phyloP scores from a whole-genome alignment of 2,329 filamentous ascomycete genomes.

The Aspergillus sclerotialis region DNA sequence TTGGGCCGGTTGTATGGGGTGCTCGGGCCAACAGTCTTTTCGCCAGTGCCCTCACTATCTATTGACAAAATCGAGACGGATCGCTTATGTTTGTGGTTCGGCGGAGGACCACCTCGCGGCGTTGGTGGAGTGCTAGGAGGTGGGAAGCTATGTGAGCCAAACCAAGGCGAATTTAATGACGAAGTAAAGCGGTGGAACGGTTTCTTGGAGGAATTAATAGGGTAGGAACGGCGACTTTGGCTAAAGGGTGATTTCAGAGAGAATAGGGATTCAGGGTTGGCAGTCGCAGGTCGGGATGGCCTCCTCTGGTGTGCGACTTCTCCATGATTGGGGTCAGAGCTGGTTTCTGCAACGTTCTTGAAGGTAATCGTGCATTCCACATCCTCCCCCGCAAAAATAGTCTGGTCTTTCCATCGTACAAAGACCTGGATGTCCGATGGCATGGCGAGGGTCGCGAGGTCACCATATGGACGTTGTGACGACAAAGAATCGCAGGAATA shows the following conservation, averaged over 20 bases:
- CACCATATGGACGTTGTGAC: constrained; percentile 29
- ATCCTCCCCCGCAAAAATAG: constrained; percentile 93
- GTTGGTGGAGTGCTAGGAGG: constrained; percentile 21
- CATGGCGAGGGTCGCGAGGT: constrained; percentile 31
- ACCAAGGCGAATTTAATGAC: constrained; percentile 34
- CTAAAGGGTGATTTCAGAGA: constrained; percentile 31
- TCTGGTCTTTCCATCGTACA: constrained; percentile 88
- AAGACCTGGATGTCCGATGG: constrained; percentile 84
- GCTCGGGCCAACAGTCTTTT: constrained; percentile 23
- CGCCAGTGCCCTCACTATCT: constrained; percentile 43
- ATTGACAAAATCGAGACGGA: constrained; percentile 80
- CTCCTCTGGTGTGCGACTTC: constrained; percentile 28
- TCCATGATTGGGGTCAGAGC: constrained; percentile 22
- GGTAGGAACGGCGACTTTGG: constrained; percentile 28
- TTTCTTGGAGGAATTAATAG: constrained; percentile 25
- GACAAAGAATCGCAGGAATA: constrained; percentile 10
- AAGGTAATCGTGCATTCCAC: constrained; percentile 95
- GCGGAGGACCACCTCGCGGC: constrained; percentile 23
- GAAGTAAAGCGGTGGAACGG: constrained; percentile 32
- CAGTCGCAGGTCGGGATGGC: constrained; percentile 28
- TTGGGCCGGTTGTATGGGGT: constrained; percentile 40
- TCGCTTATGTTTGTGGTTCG: constrained; percentile 59
- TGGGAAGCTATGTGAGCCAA: constrained; percentile 35
- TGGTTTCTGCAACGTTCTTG: constrained; percentile 63
- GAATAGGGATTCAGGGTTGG: constrained; percentile 32